Percentiles rank a stretch among this genome's conserved stretches.
These are phyloP conservation scores for Cyclostephanos tholiformis DNA, from an alignment of 108 stramenopile genomes.

Conservation along the genomic window DNA sequence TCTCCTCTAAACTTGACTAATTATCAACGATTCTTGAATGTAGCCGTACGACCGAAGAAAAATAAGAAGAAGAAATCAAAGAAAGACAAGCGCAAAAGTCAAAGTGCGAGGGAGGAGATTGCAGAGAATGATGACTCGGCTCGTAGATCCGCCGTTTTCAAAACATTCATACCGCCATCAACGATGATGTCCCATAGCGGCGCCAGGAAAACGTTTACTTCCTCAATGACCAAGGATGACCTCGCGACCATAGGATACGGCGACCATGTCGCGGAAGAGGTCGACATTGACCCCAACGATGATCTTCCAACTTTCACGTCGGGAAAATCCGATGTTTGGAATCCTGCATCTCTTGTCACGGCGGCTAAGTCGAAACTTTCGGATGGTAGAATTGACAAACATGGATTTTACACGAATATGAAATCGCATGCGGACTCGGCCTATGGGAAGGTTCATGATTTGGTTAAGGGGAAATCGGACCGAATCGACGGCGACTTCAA, in stretches of 20 bases:
- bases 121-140: conserved; percentile 3
- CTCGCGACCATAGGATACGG: conserved; percentile 9
- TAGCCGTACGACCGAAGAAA: conserved; percentile 21
- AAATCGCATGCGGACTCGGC: not conserved
- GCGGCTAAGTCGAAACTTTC: conserved; percentile 18
- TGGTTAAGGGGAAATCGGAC: conserved; percentile 2
- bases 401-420: conserved; percentile 38
- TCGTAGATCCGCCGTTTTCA: conserved; percentile 23
- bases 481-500: conserved; percentile 25
- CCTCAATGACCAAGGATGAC: conserved; percentile 13
- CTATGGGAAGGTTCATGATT: conserved; percentile 24
- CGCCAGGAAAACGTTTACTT: not conserved
- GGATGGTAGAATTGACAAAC: conserved; percentile 28
- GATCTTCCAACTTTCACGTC: conserved; percentile 17
- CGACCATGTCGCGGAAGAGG: conserved; percentile 18
- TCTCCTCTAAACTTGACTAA: too few species aligned
- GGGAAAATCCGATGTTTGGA: conserved; percentile 22
- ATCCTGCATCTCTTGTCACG: conserved; percentile 36
- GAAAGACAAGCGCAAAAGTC: conserved; percentile 7
- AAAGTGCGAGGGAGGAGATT: not conserved
- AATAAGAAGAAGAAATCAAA: conserved; percentile 28
- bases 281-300: conserved; percentile 29
- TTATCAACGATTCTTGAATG: not conserved
- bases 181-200: conserved; percentile 8
- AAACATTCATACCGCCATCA: conserved; percentile 13